A percentile compares a stretch with the other conserved stretches of the same genome.
Conservation (phyloP, 78 protist genomes). For the Capsaspora owczarzaki region DNA sequence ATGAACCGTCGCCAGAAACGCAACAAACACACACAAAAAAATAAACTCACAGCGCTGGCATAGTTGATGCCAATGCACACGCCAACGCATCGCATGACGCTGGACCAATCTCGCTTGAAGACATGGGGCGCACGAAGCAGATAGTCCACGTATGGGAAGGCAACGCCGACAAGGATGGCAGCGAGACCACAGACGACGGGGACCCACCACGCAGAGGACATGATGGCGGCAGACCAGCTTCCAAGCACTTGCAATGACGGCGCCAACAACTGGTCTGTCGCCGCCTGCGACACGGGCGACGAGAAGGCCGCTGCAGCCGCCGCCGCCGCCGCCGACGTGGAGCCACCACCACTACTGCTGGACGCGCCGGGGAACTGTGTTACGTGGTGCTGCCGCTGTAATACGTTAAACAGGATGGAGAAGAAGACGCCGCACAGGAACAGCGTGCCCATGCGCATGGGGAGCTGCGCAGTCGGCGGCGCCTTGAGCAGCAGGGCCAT, state of each 20-base stretch:
- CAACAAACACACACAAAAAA: not conserved
- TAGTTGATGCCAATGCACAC: slow-evolving; percentile 14
- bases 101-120: slow-evolving; percentile 21
- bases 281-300: no score
- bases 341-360: not conserved
- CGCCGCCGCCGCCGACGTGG: no score
- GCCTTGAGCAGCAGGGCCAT: no score
- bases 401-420: slow-evolving; percentile 1
- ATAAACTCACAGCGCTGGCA: slow-evolving; percentile 24
- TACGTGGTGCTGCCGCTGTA: slow-evolving; percentile 15
- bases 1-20: not conserved
- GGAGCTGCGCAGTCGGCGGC: no score
- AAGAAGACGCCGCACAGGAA: not conserved
- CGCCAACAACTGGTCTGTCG: no score
- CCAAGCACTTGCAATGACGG: no score
- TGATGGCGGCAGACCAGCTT: not conserved
- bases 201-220: not conserved
- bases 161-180: slow-evolving; percentile 6
- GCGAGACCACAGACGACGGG: slow-evolving; percentile 13
- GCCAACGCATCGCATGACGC: slow-evolving; percentile 14
- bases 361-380: not conserved
- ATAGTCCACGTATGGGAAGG: not conserved
- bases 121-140: not conserved
- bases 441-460: not conserved
- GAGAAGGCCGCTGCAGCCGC: no score